Percentiles rank a stretch among this genome's conserved stretches.
These are phyloP conservation scores for Neonectria ditissima DNA, from an alignment of 2,329 filamentous ascomycete genomes.

Conservation along the genomic window DNA sequence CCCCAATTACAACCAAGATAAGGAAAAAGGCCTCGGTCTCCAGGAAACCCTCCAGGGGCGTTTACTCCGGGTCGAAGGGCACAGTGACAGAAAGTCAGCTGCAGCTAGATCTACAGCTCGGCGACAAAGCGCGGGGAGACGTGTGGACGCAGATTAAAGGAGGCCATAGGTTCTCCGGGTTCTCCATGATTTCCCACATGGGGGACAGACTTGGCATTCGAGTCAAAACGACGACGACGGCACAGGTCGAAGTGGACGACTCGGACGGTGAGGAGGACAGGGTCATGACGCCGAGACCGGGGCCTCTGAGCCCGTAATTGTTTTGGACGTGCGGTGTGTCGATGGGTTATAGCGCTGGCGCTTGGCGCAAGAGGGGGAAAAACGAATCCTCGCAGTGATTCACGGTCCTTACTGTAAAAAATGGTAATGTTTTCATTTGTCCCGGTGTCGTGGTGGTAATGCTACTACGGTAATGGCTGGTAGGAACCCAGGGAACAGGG, in stretches of 20 bases:
- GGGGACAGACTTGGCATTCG: slow-evolving; percentile 38
- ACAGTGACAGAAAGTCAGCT: slow-evolving; percentile 40
- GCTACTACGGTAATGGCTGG: background rate
- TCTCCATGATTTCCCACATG: slow-evolving; percentile 41
- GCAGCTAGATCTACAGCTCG: slow-evolving; percentile 43
- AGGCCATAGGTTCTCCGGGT: slow-evolving; percentile 33
- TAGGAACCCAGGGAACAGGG: background rate
- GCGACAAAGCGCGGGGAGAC: slow-evolving; percentile 47
- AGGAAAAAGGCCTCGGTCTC: slow-evolving; percentile 17
- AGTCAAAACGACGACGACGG: slow-evolving; percentile 40
- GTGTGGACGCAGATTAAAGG: slow-evolving; percentile 49
- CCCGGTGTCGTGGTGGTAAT: slow-evolving; percentile 4
- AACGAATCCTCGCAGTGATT: background rate
- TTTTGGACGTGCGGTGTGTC: background rate
- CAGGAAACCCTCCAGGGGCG: background rate
- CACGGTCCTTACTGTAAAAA: slow-evolving; percentile 5
- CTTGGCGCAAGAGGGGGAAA: background rate
- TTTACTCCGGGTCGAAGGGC: slow-evolving; percentile 7
- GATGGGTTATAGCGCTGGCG: background rate
- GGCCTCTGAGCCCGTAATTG: slow-evolving; percentile 15
- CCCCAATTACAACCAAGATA: slow-evolving; percentile 9
- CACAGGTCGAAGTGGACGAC: slow-evolving; percentile 11
- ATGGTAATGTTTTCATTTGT: slow-evolving; percentile 14
- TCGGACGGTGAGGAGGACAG: slow-evolving; percentile 15
- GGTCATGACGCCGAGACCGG: slow-evolving; percentile 5